Base-by-base conservation (phyloP, 225 moss, liverwort and hornwort species). In the Bryum argenteum region DNA sequence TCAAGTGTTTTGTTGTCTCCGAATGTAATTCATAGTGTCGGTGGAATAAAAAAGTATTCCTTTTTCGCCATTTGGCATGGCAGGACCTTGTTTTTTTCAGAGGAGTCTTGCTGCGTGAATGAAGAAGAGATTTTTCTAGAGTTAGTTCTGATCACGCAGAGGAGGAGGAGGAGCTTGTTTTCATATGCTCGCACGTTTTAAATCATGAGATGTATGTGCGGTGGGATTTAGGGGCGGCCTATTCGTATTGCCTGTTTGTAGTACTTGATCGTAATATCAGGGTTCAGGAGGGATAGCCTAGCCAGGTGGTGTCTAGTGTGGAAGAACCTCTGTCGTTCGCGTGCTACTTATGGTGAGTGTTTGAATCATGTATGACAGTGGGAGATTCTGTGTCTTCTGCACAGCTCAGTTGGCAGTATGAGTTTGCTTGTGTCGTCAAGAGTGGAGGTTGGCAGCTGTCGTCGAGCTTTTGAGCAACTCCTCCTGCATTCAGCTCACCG, bases 381-480 rank as follows among this genome's bases (percentile, higher is more conserved):
- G 69, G 77, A 74, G 66, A 77, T 65, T 58, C 5, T 58, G 19
- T 40, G 57, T 76, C 80, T 33, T 67, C 58, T 76, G 76, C 76
- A 80, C n/a, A 76, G 62, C 50, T 76, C 63, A 74, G 33, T 75
- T 78, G 66, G 68, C 72, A 58, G 33, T 71, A 28, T 76, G 56
- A 66, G 63, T 72, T 71, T 74, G 62, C 50, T 65, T 54, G 42
- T 79, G 55, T 54, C 64, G 55, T 54, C 64, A 60, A 83, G 67
- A 76, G 58, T 69, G 76, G 65, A 60, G 33, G 33, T 33, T 33
- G 33, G 33, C 33, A 33, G 76, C 60, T 21, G 28, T 64, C 76
- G 75, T 76, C 59, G 65, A 65, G 69, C 50, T 47, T 69, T 76
- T 73, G 65, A 79, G 76, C 41, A 79, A 79, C 59, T 77, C 47